Evolutionary conservation across 2,329 filamentous ascomycete genomes (phyloP).

Genomic region (Scopulariopsis brevicaulis): DNA sequence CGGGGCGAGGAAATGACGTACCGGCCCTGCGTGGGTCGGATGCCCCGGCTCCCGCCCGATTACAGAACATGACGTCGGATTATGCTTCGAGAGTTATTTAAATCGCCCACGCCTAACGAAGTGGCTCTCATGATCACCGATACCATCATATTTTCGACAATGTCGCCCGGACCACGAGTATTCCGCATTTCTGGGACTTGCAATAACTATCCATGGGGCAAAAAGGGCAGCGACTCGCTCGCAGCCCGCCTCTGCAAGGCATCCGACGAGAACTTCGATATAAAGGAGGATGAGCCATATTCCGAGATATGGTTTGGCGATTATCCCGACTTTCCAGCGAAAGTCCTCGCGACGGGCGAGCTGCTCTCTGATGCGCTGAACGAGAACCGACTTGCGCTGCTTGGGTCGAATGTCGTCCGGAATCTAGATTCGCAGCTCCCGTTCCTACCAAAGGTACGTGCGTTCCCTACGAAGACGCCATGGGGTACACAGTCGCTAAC

Average conservation of each 20-base stretch:
- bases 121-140: neutral
- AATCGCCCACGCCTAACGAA: neutral
- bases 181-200: constrained; percentile 34
- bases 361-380: constrained; percentile 54
- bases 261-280: constrained; percentile 47
- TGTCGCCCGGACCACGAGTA: constrained; percentile 12
- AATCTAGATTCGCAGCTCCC: constrained; percentile 54
- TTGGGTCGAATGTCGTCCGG: constrained; percentile 49
- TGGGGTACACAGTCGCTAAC: neutral
- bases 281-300: constrained; percentile 54
- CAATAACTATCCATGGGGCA: constrained; percentile 62
- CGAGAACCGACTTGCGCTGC: constrained; percentile 45
- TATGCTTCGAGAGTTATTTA: too few relatives aligned
- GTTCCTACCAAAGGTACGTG: constrained; percentile 54
- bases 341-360: constrained; percentile 49
- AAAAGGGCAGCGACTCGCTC: constrained; percentile 52
- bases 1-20: too few relatives aligned
- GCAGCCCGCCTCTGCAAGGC: constrained; percentile 57
- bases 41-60: too few relatives aligned
- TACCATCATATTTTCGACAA: neutral
- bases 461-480: neutral
- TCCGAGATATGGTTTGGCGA: constrained; percentile 67
- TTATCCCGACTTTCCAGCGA: constrained; percentile 59
- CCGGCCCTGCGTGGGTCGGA: too few relatives aligned
- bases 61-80: too few relatives aligned